phyloP scores from a whole-genome alignment of 257 asterid genomes.

The Salvia hispanica region DNA sequence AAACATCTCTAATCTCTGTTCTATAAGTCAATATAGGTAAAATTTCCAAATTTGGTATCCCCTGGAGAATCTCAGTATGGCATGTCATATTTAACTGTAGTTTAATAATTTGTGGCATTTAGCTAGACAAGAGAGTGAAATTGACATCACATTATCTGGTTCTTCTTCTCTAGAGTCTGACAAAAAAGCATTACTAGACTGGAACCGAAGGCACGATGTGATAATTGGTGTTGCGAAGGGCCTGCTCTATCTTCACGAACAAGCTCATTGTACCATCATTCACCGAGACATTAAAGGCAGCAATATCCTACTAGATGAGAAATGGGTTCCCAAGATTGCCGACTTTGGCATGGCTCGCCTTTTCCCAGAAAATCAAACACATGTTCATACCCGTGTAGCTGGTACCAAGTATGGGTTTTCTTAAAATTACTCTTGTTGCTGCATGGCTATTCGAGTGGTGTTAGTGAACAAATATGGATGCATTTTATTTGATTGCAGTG shows the following conservation, averaged over 20 bases:
- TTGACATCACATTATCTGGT: conserved; percentile 27
- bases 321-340: conserved; percentile 91
- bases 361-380: conserved; percentile 72
- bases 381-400: conserved; percentile 81
- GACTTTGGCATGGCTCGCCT: conserved; percentile 96
- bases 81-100: neutral
- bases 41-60: neutral
- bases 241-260: conserved; percentile 84
- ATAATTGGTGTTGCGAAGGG: conserved; percentile 84
- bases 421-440: neutral
- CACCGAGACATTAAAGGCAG: conserved; percentile 96
- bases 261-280: conserved; percentile 70
- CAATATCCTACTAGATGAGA: conserved; percentile 83
- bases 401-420: conserved; percentile 79
- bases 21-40: neutral
- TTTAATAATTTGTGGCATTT: conserved; percentile 18
- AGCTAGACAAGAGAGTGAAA: conserved; percentile 13
- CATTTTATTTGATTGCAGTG: conserved; percentile 56
- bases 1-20: neutral
- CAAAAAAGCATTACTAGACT: conserved; percentile 52
- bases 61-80: neutral
- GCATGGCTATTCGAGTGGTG: neutral
- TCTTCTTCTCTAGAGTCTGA: conserved; percentile 51
- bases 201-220: conserved; percentile 79
- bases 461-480: neutral